These are phyloP conservation scores for Colletotrichum salicis DNA, from an alignment of 2,329 filamentous ascomycete genomes.

Conservation along the genomic window DNA sequence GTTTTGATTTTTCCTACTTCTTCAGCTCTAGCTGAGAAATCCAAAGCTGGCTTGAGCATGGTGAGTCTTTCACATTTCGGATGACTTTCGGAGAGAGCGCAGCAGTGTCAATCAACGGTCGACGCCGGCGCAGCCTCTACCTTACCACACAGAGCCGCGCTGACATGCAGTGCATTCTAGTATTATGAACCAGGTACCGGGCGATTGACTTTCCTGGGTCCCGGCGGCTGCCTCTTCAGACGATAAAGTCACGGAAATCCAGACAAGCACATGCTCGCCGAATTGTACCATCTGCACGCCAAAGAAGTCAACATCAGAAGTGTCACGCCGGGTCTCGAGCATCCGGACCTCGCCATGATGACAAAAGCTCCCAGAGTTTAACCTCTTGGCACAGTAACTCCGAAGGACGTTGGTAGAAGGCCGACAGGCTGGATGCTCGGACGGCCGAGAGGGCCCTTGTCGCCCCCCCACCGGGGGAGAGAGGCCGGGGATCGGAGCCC, in stretches of 20 bases:
- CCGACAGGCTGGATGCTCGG: constrained; percentile 27
- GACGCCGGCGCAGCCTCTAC: neutral
- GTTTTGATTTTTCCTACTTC: neutral
- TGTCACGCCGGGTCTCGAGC: neutral
- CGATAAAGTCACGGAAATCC: neutral
- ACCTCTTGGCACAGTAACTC: constrained; percentile 18
- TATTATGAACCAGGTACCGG: constrained; percentile 16
- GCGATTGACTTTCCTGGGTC: neutral
- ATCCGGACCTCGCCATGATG: constrained; percentile 16
- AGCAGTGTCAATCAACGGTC: neutral
- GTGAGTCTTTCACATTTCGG: neutral
- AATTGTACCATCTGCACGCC: constrained; percentile 17
- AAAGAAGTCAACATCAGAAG: neutral
- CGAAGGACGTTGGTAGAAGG: constrained; percentile 11
- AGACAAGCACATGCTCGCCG: neutral
- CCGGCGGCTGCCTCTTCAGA: neutral
- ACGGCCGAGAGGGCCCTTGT: constrained; percentile 24
- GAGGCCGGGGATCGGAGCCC: constrained; percentile 28
- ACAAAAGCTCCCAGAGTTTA: constrained; percentile 4
- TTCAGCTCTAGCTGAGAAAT: neutral
- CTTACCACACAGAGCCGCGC: neutral
- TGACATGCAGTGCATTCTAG: too few relatives aligned
- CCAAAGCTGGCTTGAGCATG: neutral
- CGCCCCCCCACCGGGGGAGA: constrained; percentile 4
- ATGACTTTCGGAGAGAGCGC: neutral